phyloP scores from a whole-genome alignment of 345 rosid genomes.

The Bruguiera sexangula region DNA sequence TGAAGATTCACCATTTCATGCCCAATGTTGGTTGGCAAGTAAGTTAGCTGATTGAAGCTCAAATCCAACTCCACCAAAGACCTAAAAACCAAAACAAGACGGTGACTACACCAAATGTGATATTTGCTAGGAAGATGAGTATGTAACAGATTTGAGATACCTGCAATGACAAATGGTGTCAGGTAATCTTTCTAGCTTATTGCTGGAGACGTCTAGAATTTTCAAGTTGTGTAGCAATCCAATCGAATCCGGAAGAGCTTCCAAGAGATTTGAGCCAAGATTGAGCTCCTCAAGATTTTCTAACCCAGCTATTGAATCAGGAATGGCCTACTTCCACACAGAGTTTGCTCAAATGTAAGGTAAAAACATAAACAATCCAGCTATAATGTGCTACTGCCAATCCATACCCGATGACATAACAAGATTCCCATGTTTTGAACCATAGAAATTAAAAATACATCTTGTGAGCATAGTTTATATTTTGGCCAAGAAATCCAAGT shows the following conservation, averaged over 20 bases:
- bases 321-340: slow-evolving; percentile 54
- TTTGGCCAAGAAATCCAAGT: too few species aligned
- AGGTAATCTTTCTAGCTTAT: slow-evolving; percentile 68
- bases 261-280: slow-evolving; percentile 68
- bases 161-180: slow-evolving; percentile 76
- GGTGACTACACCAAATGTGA: neutral
- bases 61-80: slow-evolving; percentile 68
- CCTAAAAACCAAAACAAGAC: slow-evolving; percentile 30
- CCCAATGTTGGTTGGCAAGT: slow-evolving; percentile 88
- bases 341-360: slow-evolving; percentile 15
- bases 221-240: slow-evolving; percentile 68
- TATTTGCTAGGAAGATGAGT: too few species aligned
- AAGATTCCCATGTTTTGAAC: neutral
- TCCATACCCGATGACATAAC: neutral
- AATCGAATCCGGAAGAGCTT: slow-evolving; percentile 74
- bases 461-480: too few species aligned
- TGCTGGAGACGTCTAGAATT: slow-evolving; percentile 62
- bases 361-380: neutral
- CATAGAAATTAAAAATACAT: too few species aligned
- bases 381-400: neutral
- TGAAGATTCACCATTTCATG: slow-evolving; percentile 55
- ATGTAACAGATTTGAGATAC: slow-evolving; percentile 31
- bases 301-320: slow-evolving; percentile 87
- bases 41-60: slow-evolving; percentile 70
- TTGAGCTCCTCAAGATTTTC: slow-evolving; percentile 70